Conservation (phyloP, 805 yeast species). For the Saccharomyces eubayanus region DNA sequence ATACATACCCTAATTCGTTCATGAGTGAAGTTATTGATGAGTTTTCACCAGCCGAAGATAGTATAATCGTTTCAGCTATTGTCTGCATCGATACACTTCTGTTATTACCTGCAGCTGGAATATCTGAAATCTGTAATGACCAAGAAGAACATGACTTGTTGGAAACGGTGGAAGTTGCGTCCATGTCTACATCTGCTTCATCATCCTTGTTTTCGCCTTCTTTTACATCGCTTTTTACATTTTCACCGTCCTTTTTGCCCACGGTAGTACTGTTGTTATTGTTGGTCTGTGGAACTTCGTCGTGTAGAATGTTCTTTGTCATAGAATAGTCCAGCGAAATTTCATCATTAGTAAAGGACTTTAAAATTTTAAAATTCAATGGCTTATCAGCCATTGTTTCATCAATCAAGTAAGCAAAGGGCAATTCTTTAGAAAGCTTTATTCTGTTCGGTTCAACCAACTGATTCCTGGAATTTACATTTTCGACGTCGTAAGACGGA, state of each 20-base stretch:
- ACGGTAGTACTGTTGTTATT: slow-evolving; percentile 1
- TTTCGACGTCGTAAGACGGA: slow-evolving; percentile 19
- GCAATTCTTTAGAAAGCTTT: slow-evolving; percentile 19
- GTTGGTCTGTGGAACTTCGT: slow-evolving; percentile 1
- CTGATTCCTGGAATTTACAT: slow-evolving; percentile 25
- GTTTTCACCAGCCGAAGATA: slow-evolving; percentile 23
- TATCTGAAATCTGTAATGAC: slow-evolving; percentile 60
- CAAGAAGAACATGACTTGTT: slow-evolving; percentile 29
- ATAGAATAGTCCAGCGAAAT: slow-evolving; percentile 10
- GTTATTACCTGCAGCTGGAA: slow-evolving; percentile 63
- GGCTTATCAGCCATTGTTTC: neutral
- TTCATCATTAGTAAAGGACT: slow-evolving; percentile 7
- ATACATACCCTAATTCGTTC: slow-evolving; percentile 62
- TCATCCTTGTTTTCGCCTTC: neutral
- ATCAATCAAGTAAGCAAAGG: slow-evolving; percentile 10
- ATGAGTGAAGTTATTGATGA: slow-evolving; percentile 35
- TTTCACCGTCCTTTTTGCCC: neutral
- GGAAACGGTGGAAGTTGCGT: neutral
- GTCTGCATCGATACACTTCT: slow-evolving; percentile 58
- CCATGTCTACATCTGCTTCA: slow-evolving; percentile 1
- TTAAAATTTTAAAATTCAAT: slow-evolving; percentile 16
- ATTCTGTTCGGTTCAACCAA: slow-evolving; percentile 27
- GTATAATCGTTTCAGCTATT: slow-evolving; percentile 44
- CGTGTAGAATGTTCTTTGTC: neutral
- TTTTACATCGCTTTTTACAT: neutral